A percentile compares a stretch with the other conserved stretches of the same genome.
These are phyloP conservation scores for Dendrobium nobile DNA, from an alignment of 106 monocot species.

Conservation along the genomic window DNA sequence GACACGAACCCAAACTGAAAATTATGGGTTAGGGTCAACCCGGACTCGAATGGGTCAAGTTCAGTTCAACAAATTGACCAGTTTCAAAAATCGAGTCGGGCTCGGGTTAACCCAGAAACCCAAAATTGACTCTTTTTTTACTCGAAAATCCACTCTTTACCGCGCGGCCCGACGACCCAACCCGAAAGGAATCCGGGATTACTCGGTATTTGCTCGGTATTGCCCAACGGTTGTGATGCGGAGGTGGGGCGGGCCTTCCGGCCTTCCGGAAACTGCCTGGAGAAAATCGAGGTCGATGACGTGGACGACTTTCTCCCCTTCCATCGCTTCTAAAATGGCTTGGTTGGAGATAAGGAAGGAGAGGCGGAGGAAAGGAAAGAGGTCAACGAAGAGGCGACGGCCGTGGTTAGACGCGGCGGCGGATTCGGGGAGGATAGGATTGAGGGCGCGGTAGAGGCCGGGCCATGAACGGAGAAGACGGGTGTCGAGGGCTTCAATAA, in stretches of 20 bases:
- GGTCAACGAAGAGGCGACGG: conserved; percentile 27
- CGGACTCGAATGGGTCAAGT: too few species aligned
- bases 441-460: conserved; percentile 36
- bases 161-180: too few species aligned
- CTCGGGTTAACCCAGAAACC: too few species aligned
- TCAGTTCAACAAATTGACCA: too few species aligned
- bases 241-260: conserved; percentile 38
- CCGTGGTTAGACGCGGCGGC: neutral
- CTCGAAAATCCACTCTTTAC: too few species aligned
- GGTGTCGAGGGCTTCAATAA: conserved; percentile 44
- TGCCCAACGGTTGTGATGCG: conserved; percentile 47
- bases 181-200: too few species aligned
- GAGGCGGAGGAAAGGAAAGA: conserved; percentile 38
- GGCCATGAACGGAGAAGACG: conserved; percentile 29
- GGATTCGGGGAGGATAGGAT: neutral
- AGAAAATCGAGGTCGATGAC: conserved; percentile 39
- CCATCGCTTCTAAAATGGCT: conserved; percentile 44
- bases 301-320: conserved; percentile 39
- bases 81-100: too few species aligned
- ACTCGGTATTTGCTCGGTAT: too few species aligned
- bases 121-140: too few species aligned
- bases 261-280: conserved; percentile 22
- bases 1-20: too few species aligned
- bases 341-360: conserved; percentile 37
- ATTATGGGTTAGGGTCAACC: too few species aligned